Conservation (phyloP, 345 rosid genomes). For the Gossypium arboreum region DNA sequence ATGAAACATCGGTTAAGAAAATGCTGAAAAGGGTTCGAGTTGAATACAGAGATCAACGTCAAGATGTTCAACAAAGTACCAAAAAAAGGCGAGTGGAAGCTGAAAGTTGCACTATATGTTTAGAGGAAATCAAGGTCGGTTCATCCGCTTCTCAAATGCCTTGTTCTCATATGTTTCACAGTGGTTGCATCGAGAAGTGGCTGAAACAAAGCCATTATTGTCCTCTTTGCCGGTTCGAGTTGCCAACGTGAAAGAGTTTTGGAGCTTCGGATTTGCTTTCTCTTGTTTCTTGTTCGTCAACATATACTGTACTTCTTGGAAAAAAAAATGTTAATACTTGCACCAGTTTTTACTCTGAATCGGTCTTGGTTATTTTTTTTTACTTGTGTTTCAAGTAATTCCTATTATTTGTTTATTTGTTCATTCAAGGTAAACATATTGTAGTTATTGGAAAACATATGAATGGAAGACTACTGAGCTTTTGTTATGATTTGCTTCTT, state of each 20-base stretch:
- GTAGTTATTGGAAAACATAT: not conserved
- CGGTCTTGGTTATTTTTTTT: no score
- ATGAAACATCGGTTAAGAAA: not conserved
- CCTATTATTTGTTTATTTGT: no score
- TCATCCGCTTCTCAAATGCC: not conserved
- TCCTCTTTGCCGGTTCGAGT: not conserved
- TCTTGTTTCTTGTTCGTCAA: no score
- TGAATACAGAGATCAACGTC: not conserved
- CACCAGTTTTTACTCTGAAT: no score
- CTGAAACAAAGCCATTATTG: constrained; percentile 3
- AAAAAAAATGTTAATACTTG: no score
- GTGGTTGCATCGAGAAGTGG: not conserved
- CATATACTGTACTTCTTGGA: no score
- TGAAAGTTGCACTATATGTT: not conserved
- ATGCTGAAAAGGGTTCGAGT: not conserved
- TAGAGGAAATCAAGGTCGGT: not conserved
- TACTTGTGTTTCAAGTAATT: no score
- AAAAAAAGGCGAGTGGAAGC: not conserved
- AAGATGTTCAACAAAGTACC: not conserved
- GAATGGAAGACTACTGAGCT: not conserved
- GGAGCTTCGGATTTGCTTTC: no score
- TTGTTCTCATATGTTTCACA: not conserved
- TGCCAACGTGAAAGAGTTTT: not conserved
- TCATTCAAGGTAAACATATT: no score
- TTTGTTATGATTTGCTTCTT: not conserved